Conservation (phyloP, 805 yeast species). For the Candida insectorum region DNA sequence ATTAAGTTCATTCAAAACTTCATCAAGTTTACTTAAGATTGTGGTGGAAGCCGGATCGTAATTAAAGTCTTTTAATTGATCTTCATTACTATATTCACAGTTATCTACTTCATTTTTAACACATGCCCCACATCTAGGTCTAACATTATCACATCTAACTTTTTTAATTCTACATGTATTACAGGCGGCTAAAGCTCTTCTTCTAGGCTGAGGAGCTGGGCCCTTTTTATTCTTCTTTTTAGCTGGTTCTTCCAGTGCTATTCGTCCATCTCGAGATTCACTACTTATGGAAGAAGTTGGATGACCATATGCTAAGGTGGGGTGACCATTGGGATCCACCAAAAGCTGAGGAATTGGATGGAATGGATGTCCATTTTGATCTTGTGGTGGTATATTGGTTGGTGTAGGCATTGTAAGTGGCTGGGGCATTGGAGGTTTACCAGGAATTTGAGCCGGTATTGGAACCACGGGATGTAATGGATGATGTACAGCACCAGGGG, state of each 20-base stretch:
- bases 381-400: too few species aligned
- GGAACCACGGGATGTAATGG: too few species aligned
- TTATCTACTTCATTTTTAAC: slow-evolving; percentile 19
- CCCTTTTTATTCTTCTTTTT: slow-evolving; percentile 3
- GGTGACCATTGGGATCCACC: too few species aligned
- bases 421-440: too few species aligned
- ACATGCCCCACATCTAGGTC: slow-evolving; percentile 36
- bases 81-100: slow-evolving; percentile 31
- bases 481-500: too few species aligned
- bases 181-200: slow-evolving; percentile 37
- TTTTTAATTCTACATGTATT: slow-evolving; percentile 34
- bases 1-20: slow-evolving; percentile 22
- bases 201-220: slow-evolving; percentile 14
- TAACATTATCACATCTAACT: slow-evolving; percentile 33
- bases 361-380: too few species aligned
- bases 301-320: too few species aligned
- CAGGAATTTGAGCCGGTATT: too few species aligned
- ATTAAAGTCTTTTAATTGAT: slow-evolving; percentile 16
- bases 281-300: too few species aligned
- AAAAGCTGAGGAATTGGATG: too few species aligned
- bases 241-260: slow-evolving; percentile 5
- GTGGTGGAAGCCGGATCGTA: slow-evolving; percentile 24
- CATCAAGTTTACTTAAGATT: slow-evolving; percentile 27
- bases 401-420: too few species aligned
- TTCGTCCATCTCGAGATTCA: too few species aligned